Base-by-base conservation (phyloP, 2,329 filamentous ascomycete genomes). In the Byssochlamys sp. region DNA sequence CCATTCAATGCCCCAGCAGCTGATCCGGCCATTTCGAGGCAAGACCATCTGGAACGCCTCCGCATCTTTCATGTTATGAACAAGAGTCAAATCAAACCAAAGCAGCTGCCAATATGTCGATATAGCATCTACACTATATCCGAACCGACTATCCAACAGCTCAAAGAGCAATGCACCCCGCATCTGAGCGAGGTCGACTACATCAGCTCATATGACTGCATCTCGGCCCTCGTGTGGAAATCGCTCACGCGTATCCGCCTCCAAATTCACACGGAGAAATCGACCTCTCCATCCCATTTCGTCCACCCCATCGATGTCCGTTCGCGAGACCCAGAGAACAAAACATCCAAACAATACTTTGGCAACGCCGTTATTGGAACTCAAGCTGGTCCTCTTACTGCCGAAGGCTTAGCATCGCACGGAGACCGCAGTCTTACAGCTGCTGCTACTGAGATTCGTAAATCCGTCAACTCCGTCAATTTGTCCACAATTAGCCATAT, bases 131-230 rank as follows among this genome's bases (percentile, higher is more conserved):
- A 39, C 12, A 39, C 5, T 10, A 39, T n/a, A 14, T 39, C 35
- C 5, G 35, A 39, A n/a, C 12, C 35, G 14, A 14, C 35, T n/a
- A 39, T 39, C 35, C 35, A 65, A 53, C 53, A 56, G 14, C 50
- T 64, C 49, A 65, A 63, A 60, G 24, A 39, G 9, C 26, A 57
- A 50, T 65, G 64, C 39, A 29, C 49, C 10, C 54, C 56, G 0
- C 52, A 60, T 3, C 35, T 64, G 5, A 45, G 52, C 24, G 59
- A 48, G 4, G 35, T 39, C 12, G 35, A 39, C 10, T 67, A 65
- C 14, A 54, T 67, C n/a, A 61, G 57, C n/a, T 65, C 65, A 1
- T 67, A 67, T 48, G 64, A 67, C 57, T 66, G 63, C 56, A 63
- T 67, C 19, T 60, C 65, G 11, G 65, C 63, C 31, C 56, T 66